Percentiles rank a stretch among this genome's conserved stretches.
phyloP scores from a whole-genome alignment of 2,329 filamentous ascomycete species.

The Penicillium sp. region DNA sequence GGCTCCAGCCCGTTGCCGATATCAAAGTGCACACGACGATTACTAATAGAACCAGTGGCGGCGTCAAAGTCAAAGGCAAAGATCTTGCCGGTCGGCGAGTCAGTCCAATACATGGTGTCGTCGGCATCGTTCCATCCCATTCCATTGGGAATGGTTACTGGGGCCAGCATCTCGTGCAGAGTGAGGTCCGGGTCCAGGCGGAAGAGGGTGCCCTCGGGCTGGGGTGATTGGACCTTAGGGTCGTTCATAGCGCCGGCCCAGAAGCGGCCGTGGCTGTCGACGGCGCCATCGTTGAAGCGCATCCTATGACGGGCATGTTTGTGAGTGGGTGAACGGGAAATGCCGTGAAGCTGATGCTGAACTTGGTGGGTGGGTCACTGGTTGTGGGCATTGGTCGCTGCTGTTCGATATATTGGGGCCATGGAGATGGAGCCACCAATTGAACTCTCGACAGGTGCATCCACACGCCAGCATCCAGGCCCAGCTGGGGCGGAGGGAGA shows the following conservation, averaged over 20 bases:
- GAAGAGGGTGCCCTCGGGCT: conserved; percentile 70
- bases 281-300: conserved; percentile 79
- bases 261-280: conserved; percentile 80
- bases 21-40: conserved; percentile 74
- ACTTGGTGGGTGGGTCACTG: neutral
- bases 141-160: conserved; percentile 81
- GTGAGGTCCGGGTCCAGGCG: conserved; percentile 69
- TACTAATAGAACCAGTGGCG: conserved; percentile 67
- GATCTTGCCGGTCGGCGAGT: conserved; percentile 74
- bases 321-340: neutral
- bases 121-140: conserved; percentile 78
- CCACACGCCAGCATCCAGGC: neutral
- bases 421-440: neutral
- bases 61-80: conserved; percentile 75
- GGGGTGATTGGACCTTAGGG: conserved; percentile 64
- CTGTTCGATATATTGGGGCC: neutral
- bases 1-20: conserved; percentile 70
- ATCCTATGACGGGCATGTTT: conserved; percentile 43
- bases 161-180: conserved; percentile 65
- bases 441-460: neutral
- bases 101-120: conserved; percentile 80
- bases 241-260: conserved; percentile 91
- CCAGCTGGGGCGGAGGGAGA: neutral
- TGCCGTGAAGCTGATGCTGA: neutral
- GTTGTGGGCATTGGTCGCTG: neutral